Evolutionary conservation across 257 asterid genomes (phyloP).

Genomic region (Lantana camara): DNA sequence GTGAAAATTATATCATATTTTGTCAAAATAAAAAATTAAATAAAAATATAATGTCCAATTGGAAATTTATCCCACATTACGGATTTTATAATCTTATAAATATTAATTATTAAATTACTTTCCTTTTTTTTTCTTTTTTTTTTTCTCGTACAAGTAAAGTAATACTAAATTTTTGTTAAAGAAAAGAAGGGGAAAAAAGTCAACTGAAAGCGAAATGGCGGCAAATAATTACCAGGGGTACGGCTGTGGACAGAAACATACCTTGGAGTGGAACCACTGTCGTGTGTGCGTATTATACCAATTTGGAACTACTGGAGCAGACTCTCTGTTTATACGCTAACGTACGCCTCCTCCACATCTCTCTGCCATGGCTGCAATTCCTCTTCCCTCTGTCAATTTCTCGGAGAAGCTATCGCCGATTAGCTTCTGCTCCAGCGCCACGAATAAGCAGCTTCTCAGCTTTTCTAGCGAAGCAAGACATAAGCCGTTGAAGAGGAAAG

Average conservation of each 20-base stretch:
- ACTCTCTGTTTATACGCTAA: constrained; percentile 25
- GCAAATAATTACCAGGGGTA: constrained; percentile 45
- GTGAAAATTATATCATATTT: too few species aligned
- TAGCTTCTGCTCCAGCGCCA: constrained; percentile 26
- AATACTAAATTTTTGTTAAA: neutral
- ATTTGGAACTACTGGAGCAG: constrained; percentile 14
- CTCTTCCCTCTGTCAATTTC: constrained; percentile 36
- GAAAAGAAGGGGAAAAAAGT: constrained; percentile 12
- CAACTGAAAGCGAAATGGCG: constrained; percentile 65
- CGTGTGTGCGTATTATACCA: constrained; percentile 29
- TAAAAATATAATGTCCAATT: too few species aligned
- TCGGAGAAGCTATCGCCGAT: constrained; percentile 29
- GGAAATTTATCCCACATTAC: too few species aligned
- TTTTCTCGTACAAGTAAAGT: neutral
- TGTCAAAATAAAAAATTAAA: too few species aligned
- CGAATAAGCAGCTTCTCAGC: constrained; percentile 19
- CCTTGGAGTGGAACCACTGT: constrained; percentile 16
- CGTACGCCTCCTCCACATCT: constrained; percentile 18
- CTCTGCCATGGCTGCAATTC: constrained; percentile 57
- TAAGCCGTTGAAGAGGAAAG: constrained; percentile 24
- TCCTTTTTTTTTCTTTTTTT: neutral
- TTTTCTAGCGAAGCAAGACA: constrained; percentile 29
- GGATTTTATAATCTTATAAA: too few species aligned
- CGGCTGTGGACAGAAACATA: constrained; percentile 54
- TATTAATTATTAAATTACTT: too few species aligned